phyloP scores from a whole-genome alignment of 805 yeast genomes.

The Starmerella apicola region DNA sequence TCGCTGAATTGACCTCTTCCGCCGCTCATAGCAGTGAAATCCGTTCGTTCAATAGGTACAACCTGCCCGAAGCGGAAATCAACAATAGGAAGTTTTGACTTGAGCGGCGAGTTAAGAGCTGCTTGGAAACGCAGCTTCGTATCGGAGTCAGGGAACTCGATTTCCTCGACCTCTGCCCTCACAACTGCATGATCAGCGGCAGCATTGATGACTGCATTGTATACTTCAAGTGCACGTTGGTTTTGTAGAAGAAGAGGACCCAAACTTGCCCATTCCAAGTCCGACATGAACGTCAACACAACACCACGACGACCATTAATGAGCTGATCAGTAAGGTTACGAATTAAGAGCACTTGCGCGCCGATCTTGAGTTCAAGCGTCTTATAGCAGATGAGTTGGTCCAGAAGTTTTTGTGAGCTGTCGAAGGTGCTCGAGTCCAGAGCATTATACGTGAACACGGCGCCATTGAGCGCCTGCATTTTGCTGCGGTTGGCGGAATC shows the following conservation, averaged over 20 bases:
- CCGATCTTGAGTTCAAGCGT: slow-evolving; percentile 55
- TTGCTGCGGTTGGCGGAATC: slow-evolving; percentile 54
- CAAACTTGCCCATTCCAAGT: slow-evolving; percentile 11
- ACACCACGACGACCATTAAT: slow-evolving; percentile 88
- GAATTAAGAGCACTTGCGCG: slow-evolving; percentile 85
- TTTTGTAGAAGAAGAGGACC: slow-evolving; percentile 6
- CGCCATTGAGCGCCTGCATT: slow-evolving; percentile 40
- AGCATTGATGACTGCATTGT: slow-evolving; percentile 15
- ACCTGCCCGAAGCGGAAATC: slow-evolving; percentile 16
- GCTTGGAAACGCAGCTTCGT: background rate
- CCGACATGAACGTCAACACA: slow-evolving; percentile 40
- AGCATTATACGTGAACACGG: slow-evolving; percentile 34
- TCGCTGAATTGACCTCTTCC: slow-evolving; percentile 27
- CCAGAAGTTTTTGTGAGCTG: slow-evolving; percentile 30
- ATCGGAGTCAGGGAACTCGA: slow-evolving; percentile 9
- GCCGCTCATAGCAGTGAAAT: slow-evolving; percentile 10
- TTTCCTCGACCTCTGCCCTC: slow-evolving; percentile 7
- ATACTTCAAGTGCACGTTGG: slow-evolving; percentile 11
- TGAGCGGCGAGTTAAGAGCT: slow-evolving; percentile 8
- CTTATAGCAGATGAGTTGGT: slow-evolving; percentile 63
- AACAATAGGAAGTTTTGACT: slow-evolving; percentile 15
- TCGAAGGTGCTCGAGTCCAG: slow-evolving; percentile 30
- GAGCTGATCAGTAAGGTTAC: slow-evolving; percentile 50
- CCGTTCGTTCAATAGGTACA: slow-evolving; percentile 13
- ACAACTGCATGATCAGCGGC: slow-evolving; percentile 1